Percentiles rank a stretch among this genome's conserved stretches.
These are phyloP conservation scores for Pholiota molesta DNA, from an alignment of 768 basidiomycete species.

Conservation along the genomic window DNA sequence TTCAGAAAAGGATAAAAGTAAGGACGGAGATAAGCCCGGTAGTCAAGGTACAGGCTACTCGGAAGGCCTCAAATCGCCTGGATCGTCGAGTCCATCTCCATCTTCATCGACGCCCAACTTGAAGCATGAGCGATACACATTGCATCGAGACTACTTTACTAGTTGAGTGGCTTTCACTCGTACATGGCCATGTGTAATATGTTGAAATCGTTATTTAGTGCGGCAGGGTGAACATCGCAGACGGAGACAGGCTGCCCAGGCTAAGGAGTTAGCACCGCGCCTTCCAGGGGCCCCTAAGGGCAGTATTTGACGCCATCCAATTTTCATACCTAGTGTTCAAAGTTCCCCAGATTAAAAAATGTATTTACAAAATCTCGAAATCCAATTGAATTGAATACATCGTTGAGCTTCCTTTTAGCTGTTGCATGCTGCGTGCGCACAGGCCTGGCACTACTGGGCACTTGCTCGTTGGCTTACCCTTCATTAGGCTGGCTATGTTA, in stretches of 20 bases:
- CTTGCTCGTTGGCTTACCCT: no score
- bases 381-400: not conserved
- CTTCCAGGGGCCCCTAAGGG: slow-evolving; percentile 64
- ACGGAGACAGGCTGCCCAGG: slow-evolving; percentile 65
- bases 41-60: slow-evolving; percentile 32
- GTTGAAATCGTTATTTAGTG: slow-evolving; percentile 42
- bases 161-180: slow-evolving; percentile 35
- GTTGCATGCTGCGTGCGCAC: no score
- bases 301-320: slow-evolving; percentile 17
- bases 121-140: slow-evolving; percentile 74
- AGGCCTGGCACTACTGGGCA: no score
- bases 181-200: not conserved
- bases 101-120: slow-evolving; percentile 32
- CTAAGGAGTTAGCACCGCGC: slow-evolving; percentile 70
- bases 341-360: not conserved
- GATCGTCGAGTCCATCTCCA: slow-evolving; percentile 27
- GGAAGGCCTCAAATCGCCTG: slow-evolving; percentile 32
- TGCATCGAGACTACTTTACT: slow-evolving; percentile 84
- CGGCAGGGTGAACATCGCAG: slow-evolving; percentile 76
- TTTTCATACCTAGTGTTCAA: no score
- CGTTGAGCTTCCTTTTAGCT: no score
- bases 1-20: slow-evolving; percentile 41
- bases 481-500: no score
- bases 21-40: slow-evolving; percentile 29
- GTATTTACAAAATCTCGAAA: not conserved